Conservation (phyloP, 805 yeast genomes). For the Grigorovia yakushimaensis region DNA sequence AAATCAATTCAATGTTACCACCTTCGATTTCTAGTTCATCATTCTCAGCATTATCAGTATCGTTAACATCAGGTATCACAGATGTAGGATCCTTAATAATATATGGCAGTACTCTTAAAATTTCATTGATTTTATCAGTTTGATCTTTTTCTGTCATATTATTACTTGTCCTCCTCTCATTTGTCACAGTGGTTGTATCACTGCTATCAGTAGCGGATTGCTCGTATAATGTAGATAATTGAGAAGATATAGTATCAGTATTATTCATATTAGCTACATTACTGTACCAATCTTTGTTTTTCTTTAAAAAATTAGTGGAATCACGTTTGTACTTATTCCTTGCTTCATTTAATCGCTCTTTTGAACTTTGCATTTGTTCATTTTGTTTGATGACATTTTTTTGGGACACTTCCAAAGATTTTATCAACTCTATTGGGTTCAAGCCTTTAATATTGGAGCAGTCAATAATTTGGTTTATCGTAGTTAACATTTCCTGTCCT, state of each 20-base stretch:
- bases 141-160: not conserved
- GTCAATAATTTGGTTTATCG: conserved; percentile 11
- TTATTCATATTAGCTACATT: not conserved
- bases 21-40: conserved; percentile 62
- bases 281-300: conserved; percentile 10
- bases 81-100: conserved; percentile 51
- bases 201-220: not conserved
- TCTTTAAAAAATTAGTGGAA: conserved; percentile 1
- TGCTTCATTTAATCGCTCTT: not conserved
- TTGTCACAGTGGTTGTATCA: not conserved
- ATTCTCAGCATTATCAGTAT: conserved; percentile 11
- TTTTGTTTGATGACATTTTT: conserved; percentile 5
- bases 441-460: not conserved
- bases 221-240: not conserved
- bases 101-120: conserved; percentile 17
- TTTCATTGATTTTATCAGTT: not conserved
- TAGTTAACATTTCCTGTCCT: conserved; percentile 12
- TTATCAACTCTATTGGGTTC: not conserved
- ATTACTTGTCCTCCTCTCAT: not conserved
- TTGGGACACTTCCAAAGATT: not conserved
- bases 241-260: not conserved
- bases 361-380: conserved; percentile 3
- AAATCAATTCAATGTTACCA: conserved; percentile 56
- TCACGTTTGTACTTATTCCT: conserved; percentile 1
- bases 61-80: conserved; percentile 41